phyloP scores from a whole-genome alignment of 495 filamentous ascomycete species.

The Neurospora sp. region DNA sequence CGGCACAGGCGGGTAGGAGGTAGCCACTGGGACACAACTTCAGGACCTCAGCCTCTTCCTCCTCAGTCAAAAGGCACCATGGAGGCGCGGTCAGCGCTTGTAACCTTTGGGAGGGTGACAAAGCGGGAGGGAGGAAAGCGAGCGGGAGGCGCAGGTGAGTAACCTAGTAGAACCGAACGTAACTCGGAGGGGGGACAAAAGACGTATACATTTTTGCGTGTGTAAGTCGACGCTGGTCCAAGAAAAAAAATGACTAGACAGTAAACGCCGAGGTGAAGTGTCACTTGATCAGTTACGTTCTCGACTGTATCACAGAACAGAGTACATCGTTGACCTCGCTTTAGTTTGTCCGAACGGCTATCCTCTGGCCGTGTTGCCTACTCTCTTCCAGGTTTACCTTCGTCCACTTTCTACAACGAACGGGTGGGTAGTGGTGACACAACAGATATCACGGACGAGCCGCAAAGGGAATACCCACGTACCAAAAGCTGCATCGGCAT shows the following conservation, averaged over 20 bases:
- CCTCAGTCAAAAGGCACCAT: no score
- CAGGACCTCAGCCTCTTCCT: neutral
- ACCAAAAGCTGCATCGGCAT: neutral
- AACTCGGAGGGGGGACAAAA: no score
- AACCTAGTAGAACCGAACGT: no score
- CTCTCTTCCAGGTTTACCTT: neutral
- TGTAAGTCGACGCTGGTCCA: neutral
- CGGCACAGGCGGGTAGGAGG: neutral
- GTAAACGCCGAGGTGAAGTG: neutral
- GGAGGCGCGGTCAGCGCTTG: neutral
- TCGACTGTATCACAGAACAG: neutral
- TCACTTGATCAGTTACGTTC: neutral
- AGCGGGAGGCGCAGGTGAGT: neutral
- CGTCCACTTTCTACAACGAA: neutral
- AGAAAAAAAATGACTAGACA: neutral
- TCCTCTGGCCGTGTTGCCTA: neutral
- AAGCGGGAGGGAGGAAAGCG: neutral
- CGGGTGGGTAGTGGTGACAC: neutral
- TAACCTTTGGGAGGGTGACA: neutral
- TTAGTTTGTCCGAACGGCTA: neutral
- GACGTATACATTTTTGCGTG: no score
- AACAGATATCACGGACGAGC: neutral
- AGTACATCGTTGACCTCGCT: neutral
- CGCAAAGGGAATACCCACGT: neutral
- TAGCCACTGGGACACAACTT: neutral